Percentiles rank a stretch among this genome's conserved stretches.
Evolutionary conservation across 1,284 basidiomycete species (phyloP).

Genomic region (Tilletia indica): DNA sequence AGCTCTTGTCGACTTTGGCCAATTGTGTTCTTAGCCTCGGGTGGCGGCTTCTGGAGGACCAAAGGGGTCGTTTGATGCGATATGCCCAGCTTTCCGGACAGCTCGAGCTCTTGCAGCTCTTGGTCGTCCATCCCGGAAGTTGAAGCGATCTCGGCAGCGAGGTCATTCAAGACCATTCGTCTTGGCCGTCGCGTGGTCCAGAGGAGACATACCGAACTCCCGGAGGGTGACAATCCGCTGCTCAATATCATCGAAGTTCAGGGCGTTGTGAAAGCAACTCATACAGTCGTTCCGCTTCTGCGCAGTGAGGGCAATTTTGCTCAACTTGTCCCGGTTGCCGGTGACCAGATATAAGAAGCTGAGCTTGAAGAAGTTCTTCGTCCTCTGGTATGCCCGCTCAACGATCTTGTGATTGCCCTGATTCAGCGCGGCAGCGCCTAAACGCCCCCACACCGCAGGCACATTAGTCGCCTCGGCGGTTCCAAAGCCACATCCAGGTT

Average conservation of each 20-base stretch:
- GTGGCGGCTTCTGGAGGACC: conserved; percentile 70
- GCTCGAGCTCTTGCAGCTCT: too few relatives aligned
- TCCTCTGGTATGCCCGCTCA: too few relatives aligned
- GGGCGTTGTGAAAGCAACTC: conserved; percentile 96
- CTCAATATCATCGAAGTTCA: conserved; percentile 85
- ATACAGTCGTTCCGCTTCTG: conserved; percentile 92
- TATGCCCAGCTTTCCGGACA: too few relatives aligned
- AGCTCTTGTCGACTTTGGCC: conserved; percentile 88
- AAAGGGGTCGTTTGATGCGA: conserved; percentile 21
- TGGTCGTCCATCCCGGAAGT: too few relatives aligned
- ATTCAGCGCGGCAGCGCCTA: too few relatives aligned
- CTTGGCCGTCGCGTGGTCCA: conserved; percentile 93
- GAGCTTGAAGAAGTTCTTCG: too few relatives aligned
- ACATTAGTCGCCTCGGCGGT: conserved; percentile 84
- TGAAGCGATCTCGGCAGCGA: too few relatives aligned
- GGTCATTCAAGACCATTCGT: too few relatives aligned
- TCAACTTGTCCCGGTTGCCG: conserved; percentile 84
- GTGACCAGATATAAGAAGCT: too few relatives aligned
- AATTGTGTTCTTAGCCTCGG: conserved; percentile 72
- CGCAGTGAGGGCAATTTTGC: conserved; percentile 97
- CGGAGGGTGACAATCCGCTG: conserved; percentile 81
- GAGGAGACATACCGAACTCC: conserved; percentile 88
- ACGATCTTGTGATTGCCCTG: too few relatives aligned
- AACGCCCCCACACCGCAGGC: too few relatives aligned
- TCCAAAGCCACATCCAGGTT: conserved; percentile 92